Evolutionary conservation across 768 basidiomycete species (phyloP).

Genomic region (Lyophyllum atratum): DNA sequence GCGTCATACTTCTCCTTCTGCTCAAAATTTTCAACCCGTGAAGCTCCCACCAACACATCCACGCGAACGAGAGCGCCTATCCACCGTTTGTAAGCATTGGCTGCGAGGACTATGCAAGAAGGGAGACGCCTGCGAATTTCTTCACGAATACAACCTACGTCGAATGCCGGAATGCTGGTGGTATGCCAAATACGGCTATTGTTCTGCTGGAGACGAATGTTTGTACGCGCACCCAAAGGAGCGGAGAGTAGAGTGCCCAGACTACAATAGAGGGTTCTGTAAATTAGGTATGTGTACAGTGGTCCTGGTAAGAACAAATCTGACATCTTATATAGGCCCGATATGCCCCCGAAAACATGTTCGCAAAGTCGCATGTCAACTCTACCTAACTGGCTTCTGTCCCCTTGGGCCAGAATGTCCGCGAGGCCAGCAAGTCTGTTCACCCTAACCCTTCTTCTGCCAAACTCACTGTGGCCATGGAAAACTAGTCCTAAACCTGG

Average conservation of each 20-base stretch:
- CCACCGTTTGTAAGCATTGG: conserved; percentile 99
- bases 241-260: conserved; percentile 89
- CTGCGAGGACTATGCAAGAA: conserved; percentile 97
- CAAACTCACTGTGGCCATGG: conserved; percentile 6
- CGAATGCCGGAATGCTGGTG: conserved; percentile 99
- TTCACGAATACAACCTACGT: conserved; percentile 97
- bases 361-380: conserved; percentile 85
- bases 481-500: conserved; percentile 63
- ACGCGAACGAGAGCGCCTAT: conserved; percentile 77
- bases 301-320: not conserved
- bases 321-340: conserved; percentile 56
- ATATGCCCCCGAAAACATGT: conserved; percentile 91
- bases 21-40: conserved; percentile 87
- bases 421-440: conserved; percentile 76
- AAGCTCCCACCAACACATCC: conserved; percentile 82
- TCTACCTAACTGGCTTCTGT: conserved; percentile 92
- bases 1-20: conserved; percentile 87
- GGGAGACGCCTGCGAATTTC: conserved; percentile 95
- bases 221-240: conserved; percentile 95
- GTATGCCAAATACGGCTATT: conserved; percentile 98
- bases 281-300: conserved; percentile 68
- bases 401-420: conserved; percentile 87
- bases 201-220: conserved; percentile 96
- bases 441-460: conserved; percentile 6
- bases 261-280: conserved; percentile 96